Percentiles rank a stretch among this genome's conserved stretches.
Evolutionary conservation across 176 grass and related monocot genomes (phyloP).

Genomic region (sorghum (Sorghum bicolor)): DNA sequence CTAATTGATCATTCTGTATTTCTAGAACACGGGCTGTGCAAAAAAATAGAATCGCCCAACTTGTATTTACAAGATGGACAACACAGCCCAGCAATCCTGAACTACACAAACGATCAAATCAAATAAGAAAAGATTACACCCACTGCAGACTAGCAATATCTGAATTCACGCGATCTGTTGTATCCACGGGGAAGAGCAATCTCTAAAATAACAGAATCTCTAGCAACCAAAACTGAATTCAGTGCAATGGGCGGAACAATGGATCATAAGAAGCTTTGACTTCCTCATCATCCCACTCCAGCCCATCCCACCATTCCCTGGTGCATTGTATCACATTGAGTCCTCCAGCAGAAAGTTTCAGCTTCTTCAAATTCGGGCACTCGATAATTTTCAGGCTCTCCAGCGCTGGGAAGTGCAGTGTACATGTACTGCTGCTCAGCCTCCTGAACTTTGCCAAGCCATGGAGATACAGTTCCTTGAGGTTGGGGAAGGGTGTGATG

Average conservation of each 20-base stretch:
- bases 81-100: constrained; percentile 17
- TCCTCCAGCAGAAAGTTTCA: constrained; percentile 41
- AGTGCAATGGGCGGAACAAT: constrained; percentile 38
- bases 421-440: constrained; percentile 45
- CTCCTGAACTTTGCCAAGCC: constrained; percentile 47
- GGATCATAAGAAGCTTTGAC: constrained; percentile 47
- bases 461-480: constrained; percentile 63
- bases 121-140: not conserved
- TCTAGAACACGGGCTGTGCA: not conserved
- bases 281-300: constrained; percentile 83
- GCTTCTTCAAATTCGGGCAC: constrained; percentile 62
- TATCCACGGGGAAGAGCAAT: not conserved
- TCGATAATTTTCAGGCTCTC: constrained; percentile 61
- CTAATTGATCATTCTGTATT: not conserved
- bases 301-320: constrained; percentile 60
- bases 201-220: not conserved
- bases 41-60: not conserved
- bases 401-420: constrained; percentile 50
- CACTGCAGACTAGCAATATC: not conserved
- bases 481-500: constrained; percentile 70
- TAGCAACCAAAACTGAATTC: not conserved
- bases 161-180: not conserved
- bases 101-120: constrained; percentile 19
- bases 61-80: constrained; percentile 16
- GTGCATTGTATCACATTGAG: constrained; percentile 49